Evolutionary conservation across 805 yeast species (phyloP).

Genomic region (Candida vartiovaarae): DNA sequence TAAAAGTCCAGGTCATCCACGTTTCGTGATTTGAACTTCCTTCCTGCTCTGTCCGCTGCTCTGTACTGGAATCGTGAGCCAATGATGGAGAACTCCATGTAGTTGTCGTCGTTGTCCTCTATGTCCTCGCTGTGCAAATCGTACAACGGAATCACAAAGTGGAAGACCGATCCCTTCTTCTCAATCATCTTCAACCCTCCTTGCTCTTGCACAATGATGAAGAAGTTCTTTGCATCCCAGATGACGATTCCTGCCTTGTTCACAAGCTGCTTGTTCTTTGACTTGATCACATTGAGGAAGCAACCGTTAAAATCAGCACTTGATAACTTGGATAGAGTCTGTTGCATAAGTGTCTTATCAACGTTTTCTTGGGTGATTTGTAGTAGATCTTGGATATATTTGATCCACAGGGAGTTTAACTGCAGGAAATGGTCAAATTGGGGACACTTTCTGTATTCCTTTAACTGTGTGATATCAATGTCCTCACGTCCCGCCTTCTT

Average conservation of each 20-base stretch:
- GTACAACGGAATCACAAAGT: constrained; percentile 36
- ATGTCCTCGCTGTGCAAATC: constrained; percentile 9
- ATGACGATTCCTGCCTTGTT: constrained; percentile 71
- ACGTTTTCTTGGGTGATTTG: constrained; percentile 19
- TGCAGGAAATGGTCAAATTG: constrained; percentile 44
- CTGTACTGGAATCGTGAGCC: constrained; percentile 77
- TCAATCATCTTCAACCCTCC: constrained; percentile 66
- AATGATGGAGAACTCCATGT: constrained; percentile 54
- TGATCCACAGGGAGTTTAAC: constrained; percentile 66
- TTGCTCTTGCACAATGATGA: constrained; percentile 48
- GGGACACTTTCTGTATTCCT: constrained; percentile 23
- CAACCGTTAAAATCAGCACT: constrained; percentile 82
- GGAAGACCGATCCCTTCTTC: constrained; percentile 62
- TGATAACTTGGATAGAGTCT: constrained; percentile 49
- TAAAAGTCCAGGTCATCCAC: constrained; percentile 44
- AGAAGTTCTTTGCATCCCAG: constrained; percentile 75
- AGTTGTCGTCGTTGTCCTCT: constrained; percentile 27
- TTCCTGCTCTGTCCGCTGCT: constrained; percentile 72
- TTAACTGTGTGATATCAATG: constrained; percentile 14
- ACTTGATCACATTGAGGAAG: constrained; percentile 46
- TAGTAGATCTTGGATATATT: constrained; percentile 54
- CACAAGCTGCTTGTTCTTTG: constrained; percentile 48
- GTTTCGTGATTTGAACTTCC: constrained; percentile 76
- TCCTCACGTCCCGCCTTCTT: constrained; percentile 3
- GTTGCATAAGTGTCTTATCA: constrained; percentile 20